A percentile compares a stretch with the other conserved stretches of the same genome.
Conservation (phyloP, 2,329 filamentous ascomycete species). For the Talaromyces albobiverticillius region DNA sequence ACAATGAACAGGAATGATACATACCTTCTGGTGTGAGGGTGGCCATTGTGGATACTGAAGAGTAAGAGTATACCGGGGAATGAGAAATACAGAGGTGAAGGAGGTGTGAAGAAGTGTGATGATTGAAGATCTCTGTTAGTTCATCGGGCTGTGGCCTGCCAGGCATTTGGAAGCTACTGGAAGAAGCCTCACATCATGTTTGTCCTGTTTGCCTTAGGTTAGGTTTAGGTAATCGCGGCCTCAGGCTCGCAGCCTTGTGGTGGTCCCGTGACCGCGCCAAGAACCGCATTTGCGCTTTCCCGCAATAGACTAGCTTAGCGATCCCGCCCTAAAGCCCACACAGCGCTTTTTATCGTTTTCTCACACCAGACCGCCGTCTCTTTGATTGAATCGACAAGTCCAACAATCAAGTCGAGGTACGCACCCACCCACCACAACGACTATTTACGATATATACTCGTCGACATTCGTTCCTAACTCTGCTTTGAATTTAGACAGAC, state of each 20-base stretch:
- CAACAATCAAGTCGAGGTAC: constrained; percentile 44
- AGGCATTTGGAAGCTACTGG: constrained; percentile 41
- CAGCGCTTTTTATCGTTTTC: constrained; percentile 38
- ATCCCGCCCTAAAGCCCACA: constrained; percentile 46
- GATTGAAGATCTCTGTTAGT: neutral
- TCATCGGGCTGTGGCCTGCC: constrained; percentile 10
- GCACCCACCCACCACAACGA: constrained; percentile 27
- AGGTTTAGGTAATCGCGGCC: constrained; percentile 16
- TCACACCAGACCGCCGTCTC: constrained; percentile 28
- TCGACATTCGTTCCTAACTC: constrained; percentile 14
- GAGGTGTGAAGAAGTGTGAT: neutral
- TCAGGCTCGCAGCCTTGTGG: constrained; percentile 20
- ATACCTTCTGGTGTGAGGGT: constrained; percentile 46
- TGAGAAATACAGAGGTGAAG: neutral
- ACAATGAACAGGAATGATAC: constrained; percentile 23
- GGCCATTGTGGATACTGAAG: constrained; percentile 26
- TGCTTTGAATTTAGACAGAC: constrained; percentile 35
- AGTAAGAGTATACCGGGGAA: constrained; percentile 10
- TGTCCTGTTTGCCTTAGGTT: constrained; percentile 30
- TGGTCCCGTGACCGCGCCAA: constrained; percentile 4
- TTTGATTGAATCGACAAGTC: constrained; percentile 36
- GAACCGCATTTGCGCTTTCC: constrained; percentile 27
- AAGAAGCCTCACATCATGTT: constrained; percentile 32
- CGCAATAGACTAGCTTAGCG: constrained; percentile 43
- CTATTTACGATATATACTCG: constrained; percentile 24